Conservation (phyloP, 2,329 filamentous ascomycete species). For the Trichoderma sp. region DNA sequence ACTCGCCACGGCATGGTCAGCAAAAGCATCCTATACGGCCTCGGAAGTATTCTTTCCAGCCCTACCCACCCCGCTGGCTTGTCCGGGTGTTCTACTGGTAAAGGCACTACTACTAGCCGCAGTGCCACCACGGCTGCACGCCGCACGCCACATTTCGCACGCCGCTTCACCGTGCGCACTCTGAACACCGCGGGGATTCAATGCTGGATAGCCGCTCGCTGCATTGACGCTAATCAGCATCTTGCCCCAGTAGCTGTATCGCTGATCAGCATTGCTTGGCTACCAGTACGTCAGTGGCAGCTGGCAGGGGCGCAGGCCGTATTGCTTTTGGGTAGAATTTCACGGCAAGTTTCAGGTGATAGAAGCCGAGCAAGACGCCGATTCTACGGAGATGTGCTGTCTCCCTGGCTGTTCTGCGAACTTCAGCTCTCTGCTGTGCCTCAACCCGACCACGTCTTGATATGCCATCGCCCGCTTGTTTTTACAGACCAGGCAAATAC, state of each 20-base stretch:
- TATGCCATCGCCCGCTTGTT: not conserved
- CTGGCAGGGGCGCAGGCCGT: not conserved
- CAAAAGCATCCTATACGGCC: not conserved
- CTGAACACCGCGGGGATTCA: not conserved
- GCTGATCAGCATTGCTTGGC: not conserved
- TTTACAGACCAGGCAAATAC: not conserved
- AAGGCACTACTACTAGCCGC: not conserved
- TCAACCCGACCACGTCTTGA: not conserved
- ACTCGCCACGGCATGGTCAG: not conserved
- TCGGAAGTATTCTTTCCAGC: not conserved
- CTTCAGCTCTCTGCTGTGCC: not conserved
- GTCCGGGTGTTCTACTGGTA: not conserved
- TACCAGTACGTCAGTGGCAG: not conserved
- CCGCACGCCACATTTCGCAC: not conserved
- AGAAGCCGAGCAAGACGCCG: not conserved
- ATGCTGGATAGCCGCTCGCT: not conserved
- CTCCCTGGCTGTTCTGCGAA: not conserved
- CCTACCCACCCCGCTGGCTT: constrained; percentile 17
- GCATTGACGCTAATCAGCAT: not conserved
- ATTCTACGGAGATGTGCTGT: not conserved
- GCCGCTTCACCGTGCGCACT: not conserved
- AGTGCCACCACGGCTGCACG: constrained; percentile 6
- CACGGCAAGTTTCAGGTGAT: not conserved
- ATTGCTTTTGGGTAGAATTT: not conserved
- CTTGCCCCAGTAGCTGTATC: not conserved